Conservation (phyloP, 805 yeast genomes). For the Candida boidinii region DNA sequence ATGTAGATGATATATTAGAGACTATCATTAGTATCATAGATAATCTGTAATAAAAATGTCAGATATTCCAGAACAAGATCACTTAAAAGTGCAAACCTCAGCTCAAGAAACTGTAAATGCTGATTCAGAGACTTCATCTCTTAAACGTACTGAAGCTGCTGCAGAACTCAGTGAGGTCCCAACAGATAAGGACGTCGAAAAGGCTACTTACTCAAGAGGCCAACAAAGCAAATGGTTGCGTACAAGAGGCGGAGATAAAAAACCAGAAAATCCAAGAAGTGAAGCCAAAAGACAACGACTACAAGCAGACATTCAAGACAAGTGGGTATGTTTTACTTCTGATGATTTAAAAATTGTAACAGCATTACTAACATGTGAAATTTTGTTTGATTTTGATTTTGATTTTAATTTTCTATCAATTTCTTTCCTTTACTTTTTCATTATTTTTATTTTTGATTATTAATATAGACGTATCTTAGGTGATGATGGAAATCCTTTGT, state of each 20-base stretch:
- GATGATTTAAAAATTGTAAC: not conserved
- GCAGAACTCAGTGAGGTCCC: not conserved
- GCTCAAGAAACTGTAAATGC: too few species aligned
- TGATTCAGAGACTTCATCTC: too few species aligned
- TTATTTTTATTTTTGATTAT: not conserved
- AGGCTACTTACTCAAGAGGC: conserved; percentile 3
- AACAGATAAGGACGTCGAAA: conserved; percentile 1
- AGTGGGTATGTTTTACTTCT: conserved; percentile 46
- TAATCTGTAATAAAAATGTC: too few species aligned
- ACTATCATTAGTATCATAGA: too few species aligned
- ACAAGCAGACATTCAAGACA: conserved; percentile 26
- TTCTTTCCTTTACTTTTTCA: not conserved
- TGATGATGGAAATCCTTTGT: conserved; percentile 54
- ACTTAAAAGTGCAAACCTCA: not conserved
- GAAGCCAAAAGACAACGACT: conserved; percentile 22
- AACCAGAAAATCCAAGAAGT: too few species aligned
- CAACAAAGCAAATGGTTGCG: conserved; percentile 14
- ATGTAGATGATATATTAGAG: too few species aligned
- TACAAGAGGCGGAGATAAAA: conserved; percentile 18
- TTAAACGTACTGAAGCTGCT: too few species aligned
- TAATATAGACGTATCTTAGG: conserved; percentile 38
- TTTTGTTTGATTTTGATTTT: too few species aligned
- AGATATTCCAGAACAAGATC: too few species aligned
- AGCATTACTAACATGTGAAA: too few species aligned
- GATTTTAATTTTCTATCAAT: not conserved